phyloP scores from a whole-genome alignment of 345 rosid genomes.

The Linum lewisii region DNA sequence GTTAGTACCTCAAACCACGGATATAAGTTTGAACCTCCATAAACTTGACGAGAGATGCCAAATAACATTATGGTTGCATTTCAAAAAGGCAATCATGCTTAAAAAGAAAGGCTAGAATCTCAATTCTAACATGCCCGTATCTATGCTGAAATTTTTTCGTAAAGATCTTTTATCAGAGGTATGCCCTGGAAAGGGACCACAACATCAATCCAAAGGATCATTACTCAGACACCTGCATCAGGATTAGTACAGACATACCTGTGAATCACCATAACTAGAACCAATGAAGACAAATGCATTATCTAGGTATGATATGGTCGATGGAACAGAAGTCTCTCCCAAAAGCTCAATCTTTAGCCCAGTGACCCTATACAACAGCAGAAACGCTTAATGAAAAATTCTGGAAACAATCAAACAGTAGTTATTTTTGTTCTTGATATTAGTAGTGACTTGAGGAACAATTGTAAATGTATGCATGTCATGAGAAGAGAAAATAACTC shows the following conservation, averaged over 20 bases:
- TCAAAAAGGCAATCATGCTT: neutral
- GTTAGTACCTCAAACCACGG: constrained; percentile 3
- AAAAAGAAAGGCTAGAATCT: neutral
- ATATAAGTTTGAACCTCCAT: neutral
- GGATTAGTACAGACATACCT: constrained; percentile 28
- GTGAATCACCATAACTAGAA: constrained; percentile 96
- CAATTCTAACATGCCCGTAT: neutral
- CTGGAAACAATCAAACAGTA: too few species aligned
- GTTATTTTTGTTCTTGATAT: too few species aligned
- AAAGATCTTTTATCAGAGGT: too few species aligned
- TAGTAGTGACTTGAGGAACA: neutral
- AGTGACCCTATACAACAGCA: constrained; percentile 55
- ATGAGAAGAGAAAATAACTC: constrained; percentile 22
- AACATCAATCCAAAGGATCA: neutral
- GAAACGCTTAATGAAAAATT: constrained; percentile 10
- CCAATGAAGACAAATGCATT: constrained; percentile 82
- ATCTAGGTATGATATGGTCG: constrained; percentile 84
- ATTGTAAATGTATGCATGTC: neutral
- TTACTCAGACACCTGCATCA: neutral
- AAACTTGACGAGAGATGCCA: neutral
- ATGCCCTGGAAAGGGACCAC: too few species aligned
- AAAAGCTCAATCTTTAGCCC: constrained; percentile 89
- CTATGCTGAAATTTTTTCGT: too few species aligned
- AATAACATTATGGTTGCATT: too few species aligned
- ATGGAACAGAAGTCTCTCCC: constrained; percentile 96